Base-by-base conservation (phyloP, 225 moss, liverwort and hornwort species). In the Marchantia polymorpha region DNA sequence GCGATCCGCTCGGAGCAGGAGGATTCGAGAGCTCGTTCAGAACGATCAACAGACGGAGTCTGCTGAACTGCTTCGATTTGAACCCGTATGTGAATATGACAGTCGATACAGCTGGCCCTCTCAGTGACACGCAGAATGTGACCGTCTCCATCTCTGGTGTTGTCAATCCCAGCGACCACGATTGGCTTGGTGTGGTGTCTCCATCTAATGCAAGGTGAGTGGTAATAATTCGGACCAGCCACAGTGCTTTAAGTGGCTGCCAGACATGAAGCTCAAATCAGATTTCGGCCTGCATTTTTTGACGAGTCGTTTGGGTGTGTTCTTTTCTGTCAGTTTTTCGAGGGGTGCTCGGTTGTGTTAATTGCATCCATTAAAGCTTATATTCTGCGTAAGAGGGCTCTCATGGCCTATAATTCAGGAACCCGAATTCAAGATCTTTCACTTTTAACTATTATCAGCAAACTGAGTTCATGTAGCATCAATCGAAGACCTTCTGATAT, bases 171-270 rank as follows among this genome's bases (percentile, higher is more conserved):
- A 79, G 83, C n/a, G 78, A 83, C 19, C 12, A 61, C 5, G 86
- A 89, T 31, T 89, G 86, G 86, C 72, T 89, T 68, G 89, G 81
- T 5, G 82, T 86, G n/a, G 80, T 89, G 30, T 86, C 89, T 7
- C 89, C 89, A 19, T 80, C 86, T 49, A 84, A 86, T 77, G 61
- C 83, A 15, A 83, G 84, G 88, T 89, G 49, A 54, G 55, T 50
- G 61, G 2, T 23, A 22, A 61, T 8, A 22, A 10, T 23, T 61
- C 22, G 8, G 61, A 22, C 61, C 0, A 23, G n/a, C 61, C 6
- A 61, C 61, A 19, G 9, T 61, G 1, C 14, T 61, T 58, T 14
- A 20, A 7, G 13, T 12, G 15, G 58, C 4, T 58, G 58, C 17
- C 58, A 16, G 4, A 58, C 20, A 16, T 58, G 58, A 58, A 58